A percentile compares a stretch with the other conserved stretches of the same genome.
These are phyloP conservation scores for Alternaria metachromatica DNA, from an alignment of 2,329 filamentous ascomycete genomes.

Conservation along the genomic window DNA sequence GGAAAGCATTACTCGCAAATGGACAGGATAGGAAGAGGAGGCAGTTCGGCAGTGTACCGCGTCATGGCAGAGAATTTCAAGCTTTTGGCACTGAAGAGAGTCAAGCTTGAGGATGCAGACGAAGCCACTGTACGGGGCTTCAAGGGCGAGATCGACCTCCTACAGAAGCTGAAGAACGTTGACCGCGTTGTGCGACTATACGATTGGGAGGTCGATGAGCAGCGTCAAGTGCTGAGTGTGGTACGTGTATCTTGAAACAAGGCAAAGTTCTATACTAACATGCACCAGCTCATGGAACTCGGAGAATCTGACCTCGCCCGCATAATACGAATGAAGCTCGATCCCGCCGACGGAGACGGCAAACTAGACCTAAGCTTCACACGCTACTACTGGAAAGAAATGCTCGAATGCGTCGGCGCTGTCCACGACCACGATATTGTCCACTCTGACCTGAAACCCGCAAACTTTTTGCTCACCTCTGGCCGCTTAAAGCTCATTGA, in stretches of 20 bases:
- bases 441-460: constrained; percentile 95
- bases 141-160: constrained; percentile 92
- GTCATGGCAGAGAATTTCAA: constrained; percentile 98
- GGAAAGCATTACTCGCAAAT: constrained; percentile 89
- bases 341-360: constrained; percentile 51
- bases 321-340: constrained; percentile 74
- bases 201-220: constrained; percentile 92
- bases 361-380: constrained; percentile 88
- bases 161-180: constrained; percentile 80
- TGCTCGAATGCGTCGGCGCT: constrained; percentile 92
- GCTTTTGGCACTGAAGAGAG: constrained; percentile 91
- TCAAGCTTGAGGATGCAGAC: constrained; percentile 89
- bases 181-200: constrained; percentile 89
- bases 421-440: constrained; percentile 93
- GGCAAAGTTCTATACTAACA: constrained; percentile 12
- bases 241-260: constrained; percentile 58
- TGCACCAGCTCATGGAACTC: constrained; percentile 85
- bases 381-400: constrained; percentile 99
- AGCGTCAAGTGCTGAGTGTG: constrained; percentile 86
- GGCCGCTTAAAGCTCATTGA: constrained; percentile 95
- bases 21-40: constrained; percentile 89
- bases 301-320: constrained; percentile 93
- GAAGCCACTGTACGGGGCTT: constrained; percentile 83
- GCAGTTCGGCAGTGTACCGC: constrained; percentile 92
- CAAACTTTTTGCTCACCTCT: constrained; percentile 93